phyloP scores from a whole-genome alignment of 176 grass and related monocot genomes.

The Eleusine coracana region DNA sequence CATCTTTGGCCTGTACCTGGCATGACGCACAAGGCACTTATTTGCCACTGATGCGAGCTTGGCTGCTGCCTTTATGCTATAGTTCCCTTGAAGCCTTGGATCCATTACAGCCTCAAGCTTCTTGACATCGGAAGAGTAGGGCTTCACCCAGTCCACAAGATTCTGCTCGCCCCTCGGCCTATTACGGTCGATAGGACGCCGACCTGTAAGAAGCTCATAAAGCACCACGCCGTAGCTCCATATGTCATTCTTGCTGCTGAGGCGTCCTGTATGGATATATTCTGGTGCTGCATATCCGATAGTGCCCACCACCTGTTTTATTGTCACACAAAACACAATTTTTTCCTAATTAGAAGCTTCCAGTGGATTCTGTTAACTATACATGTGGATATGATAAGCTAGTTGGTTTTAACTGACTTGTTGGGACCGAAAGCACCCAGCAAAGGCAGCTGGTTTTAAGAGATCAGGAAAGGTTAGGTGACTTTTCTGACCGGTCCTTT shows the following conservation, averaged over 20 bases:
- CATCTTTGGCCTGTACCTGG: slow-evolving; percentile 81
- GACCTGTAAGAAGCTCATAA: slow-evolving; percentile 84
- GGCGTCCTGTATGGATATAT: slow-evolving; percentile 87
- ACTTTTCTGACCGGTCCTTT: slow-evolving; percentile 12
- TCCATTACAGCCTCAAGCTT: slow-evolving; percentile 74
- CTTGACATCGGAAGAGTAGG: slow-evolving; percentile 59
- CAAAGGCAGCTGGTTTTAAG: slow-evolving; percentile 17
- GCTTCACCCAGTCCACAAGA: slow-evolving; percentile 86
- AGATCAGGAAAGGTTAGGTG: slow-evolving; percentile 30
- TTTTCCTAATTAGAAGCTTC: not conserved
- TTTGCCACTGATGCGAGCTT: slow-evolving; percentile 77
- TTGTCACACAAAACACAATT: slow-evolving; percentile 14
- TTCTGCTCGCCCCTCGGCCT: slow-evolving; percentile 76
- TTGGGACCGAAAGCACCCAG: not conserved
- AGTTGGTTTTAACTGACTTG: slow-evolving; percentile 17
- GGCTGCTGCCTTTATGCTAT: slow-evolving; percentile 57
- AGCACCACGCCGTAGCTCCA: slow-evolving; percentile 91
- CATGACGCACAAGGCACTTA: slow-evolving; percentile 70
- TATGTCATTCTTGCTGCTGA: slow-evolving; percentile 89
- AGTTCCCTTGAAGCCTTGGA: slow-evolving; percentile 72
- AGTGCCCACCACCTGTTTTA: slow-evolving; percentile 82
- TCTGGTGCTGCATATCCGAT: slow-evolving; percentile 95
- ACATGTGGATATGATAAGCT: not conserved
- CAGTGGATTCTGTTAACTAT: not conserved
- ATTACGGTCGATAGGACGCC: slow-evolving; percentile 79